Percentiles rank a stretch among this genome's conserved stretches.
phyloP scores from a whole-genome alignment of 208 protist species.

The Wallacemonas rigidus region DNA sequence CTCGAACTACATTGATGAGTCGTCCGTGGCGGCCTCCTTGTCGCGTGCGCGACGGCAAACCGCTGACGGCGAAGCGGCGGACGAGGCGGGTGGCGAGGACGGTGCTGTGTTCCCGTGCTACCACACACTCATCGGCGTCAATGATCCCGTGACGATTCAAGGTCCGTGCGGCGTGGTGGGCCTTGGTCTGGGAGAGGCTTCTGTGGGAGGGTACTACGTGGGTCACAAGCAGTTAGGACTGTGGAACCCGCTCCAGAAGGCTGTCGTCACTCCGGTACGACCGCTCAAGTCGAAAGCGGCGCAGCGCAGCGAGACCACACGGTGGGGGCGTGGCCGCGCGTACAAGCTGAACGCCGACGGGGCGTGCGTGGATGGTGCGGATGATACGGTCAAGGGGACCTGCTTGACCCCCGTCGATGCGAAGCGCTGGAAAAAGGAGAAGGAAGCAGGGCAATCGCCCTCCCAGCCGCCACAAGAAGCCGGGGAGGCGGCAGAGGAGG shows the following conservation, averaged over 20 bases:
- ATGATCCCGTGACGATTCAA: constrained; percentile 57
- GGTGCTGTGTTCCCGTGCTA: constrained; percentile 39
- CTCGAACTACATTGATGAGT: constrained; percentile 45
- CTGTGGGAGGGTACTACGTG: constrained; percentile 69
- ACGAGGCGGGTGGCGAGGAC: neutral
- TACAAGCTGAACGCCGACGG: neutral
- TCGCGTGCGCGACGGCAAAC: neutral
- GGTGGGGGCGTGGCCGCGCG: constrained; percentile 17
- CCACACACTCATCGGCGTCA: constrained; percentile 69
- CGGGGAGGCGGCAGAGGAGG: neutral
- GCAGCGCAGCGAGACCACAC: constrained; percentile 31
- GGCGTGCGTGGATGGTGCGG: neutral
- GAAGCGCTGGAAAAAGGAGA: neutral
- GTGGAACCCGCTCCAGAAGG: constrained; percentile 46
- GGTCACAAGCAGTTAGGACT: constrained; percentile 66
- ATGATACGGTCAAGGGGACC: neutral
- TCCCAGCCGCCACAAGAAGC: no score
- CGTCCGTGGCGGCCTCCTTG: constrained; percentile 7
- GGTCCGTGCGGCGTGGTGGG: constrained; percentile 77
- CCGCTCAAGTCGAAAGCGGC: constrained; percentile 40
- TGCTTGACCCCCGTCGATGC: constrained; percentile 15
- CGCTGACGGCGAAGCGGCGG: neutral
- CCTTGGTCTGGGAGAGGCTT: constrained; percentile 65
- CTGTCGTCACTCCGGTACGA: constrained; percentile 60
- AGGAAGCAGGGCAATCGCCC: no score